Percentiles rank a stretch among this genome's conserved stretches.
Conservation (phyloP, 2,329 filamentous ascomycete species). For the Botryosphaeria dothidea region DNA sequence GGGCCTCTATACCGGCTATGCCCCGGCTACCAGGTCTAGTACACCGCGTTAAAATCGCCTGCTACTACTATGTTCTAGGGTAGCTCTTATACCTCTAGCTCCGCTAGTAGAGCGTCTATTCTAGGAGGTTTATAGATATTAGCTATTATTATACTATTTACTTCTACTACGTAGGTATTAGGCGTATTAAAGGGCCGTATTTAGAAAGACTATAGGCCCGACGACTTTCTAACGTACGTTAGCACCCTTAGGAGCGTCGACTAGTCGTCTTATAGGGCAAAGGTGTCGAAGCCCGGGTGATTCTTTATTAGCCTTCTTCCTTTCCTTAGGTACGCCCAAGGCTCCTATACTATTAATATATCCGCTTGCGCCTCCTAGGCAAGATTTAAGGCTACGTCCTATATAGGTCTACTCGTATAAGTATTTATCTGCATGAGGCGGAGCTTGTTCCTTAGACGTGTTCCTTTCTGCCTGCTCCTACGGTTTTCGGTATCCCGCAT, state of each 20-base stretch:
- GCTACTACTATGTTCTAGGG: not conserved
- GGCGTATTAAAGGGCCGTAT: not conserved
- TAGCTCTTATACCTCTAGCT: too few relatives aligned
- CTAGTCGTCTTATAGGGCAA: not conserved
- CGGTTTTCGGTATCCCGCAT: not conserved
- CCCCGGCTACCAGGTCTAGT: too few relatives aligned
- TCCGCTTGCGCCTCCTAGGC: not conserved
- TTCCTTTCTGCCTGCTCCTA: not conserved
- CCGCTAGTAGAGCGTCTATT: not conserved
- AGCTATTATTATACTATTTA: not conserved
- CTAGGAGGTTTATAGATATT: not conserved
- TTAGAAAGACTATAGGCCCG: not conserved
- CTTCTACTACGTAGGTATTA: not conserved
- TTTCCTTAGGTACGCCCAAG: not conserved
- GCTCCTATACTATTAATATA: not conserved
- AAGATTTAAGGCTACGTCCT: not conserved
- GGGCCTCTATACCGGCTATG: too few relatives aligned
- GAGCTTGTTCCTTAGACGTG: not conserved
- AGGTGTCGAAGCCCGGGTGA: not conserved
- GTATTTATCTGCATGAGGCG: not conserved
- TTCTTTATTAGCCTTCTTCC: not conserved
- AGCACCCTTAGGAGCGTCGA: not conserved
- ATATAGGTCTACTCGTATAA: not conserved
- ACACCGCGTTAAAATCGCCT: too few relatives aligned
- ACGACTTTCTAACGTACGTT: not conserved